Evolutionary conservation across 768 basidiomycete genomes (phyloP).

Genomic region (Hygrophorus pudorinus): DNA sequence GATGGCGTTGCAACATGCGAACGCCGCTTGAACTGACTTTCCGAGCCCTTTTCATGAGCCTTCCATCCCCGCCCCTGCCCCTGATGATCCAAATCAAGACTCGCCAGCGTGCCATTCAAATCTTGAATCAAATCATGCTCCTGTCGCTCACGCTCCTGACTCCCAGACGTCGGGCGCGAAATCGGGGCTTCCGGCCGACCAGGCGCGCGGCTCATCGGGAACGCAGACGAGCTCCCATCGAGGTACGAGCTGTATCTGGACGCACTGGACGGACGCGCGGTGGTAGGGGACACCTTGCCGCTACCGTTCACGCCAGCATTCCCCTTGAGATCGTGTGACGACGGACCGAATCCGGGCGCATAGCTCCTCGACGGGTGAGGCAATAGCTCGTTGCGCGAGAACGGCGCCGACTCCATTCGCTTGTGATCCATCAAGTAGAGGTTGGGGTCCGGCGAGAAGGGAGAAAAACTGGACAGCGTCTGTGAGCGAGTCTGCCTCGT

Average conservation of each 20-base stretch:
- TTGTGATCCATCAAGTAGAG: conserved; percentile 26
- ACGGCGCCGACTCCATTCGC: conserved; percentile 25
- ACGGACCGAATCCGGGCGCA: conserved; percentile 38
- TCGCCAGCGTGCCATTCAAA: conserved; percentile 68
- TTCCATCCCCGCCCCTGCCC: conserved; percentile 15
- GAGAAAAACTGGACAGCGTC: conserved; percentile 43
- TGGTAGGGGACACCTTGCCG: conserved; percentile 32
- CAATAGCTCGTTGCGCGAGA: conserved; percentile 29
- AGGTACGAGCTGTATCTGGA: conserved; percentile 38
- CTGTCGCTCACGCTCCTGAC: conserved; percentile 17
- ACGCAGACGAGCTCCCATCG: conserved; percentile 28
- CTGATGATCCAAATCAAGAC: conserved; percentile 49
- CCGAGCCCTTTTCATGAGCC: conserved; percentile 1
- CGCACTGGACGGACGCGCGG: conserved; percentile 33
- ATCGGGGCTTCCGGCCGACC: conserved; percentile 38
- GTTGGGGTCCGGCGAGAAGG: conserved; percentile 73
- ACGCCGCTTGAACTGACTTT: neutral
- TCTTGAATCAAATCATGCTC: conserved; percentile 54
- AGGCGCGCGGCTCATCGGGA: conserved; percentile 29
- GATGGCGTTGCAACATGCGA: neutral
- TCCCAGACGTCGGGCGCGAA: conserved; percentile 39
- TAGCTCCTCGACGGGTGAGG: conserved; percentile 41
- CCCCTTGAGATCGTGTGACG: conserved; percentile 27
- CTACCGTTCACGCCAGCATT: conserved; percentile 15
- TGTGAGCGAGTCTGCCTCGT: conserved; percentile 10